Evolutionary conservation across 1,284 basidiomycete genomes (phyloP).

Genomic region (Sutorius eximius): DNA sequence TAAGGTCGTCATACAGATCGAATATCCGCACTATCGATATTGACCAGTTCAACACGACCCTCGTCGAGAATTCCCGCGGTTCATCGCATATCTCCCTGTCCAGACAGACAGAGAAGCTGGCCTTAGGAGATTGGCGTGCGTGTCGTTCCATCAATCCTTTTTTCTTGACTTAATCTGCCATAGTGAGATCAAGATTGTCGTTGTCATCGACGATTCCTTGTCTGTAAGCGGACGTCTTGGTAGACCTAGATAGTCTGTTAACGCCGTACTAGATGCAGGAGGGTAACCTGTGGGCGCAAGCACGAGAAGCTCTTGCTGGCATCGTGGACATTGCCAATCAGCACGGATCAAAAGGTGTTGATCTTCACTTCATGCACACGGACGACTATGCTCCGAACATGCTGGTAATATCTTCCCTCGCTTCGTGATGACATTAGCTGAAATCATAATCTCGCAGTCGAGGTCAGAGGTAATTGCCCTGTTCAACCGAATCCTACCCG

Average conservation of each 20-base stretch:
- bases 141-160: conserved; percentile 1
- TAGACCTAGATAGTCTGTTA: not conserved
- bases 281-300: conserved; percentile 39
- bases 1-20: too few relatives aligned
- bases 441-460: conserved; percentile 17
- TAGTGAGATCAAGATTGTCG: conserved; percentile 39
- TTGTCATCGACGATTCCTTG: conserved; percentile 46
- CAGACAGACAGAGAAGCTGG: conserved; percentile 18
- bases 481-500: conserved; percentile 34
- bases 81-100: conserved; percentile 4
- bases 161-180: not conserved
- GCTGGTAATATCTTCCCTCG: conserved; percentile 24
- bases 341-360: conserved; percentile 43
- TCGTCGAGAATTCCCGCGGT: conserved; percentile 29
- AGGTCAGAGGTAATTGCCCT: conserved; percentile 26
- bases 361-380: conserved; percentile 47
- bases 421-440: not conserved
- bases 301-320: conserved; percentile 43
- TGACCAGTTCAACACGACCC: conserved; percentile 28
- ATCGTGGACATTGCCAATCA: conserved; percentile 41
- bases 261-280: conserved; percentile 37
- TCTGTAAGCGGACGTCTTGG: conserved; percentile 34
- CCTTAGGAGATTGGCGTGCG: conserved; percentile 29
- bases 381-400: conserved; percentile 34
- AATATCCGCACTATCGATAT: conserved; percentile 7